Evolutionary conservation across 441 rosid species (phyloP).

Genomic region (Bocquillonia castaneifolia): DNA sequence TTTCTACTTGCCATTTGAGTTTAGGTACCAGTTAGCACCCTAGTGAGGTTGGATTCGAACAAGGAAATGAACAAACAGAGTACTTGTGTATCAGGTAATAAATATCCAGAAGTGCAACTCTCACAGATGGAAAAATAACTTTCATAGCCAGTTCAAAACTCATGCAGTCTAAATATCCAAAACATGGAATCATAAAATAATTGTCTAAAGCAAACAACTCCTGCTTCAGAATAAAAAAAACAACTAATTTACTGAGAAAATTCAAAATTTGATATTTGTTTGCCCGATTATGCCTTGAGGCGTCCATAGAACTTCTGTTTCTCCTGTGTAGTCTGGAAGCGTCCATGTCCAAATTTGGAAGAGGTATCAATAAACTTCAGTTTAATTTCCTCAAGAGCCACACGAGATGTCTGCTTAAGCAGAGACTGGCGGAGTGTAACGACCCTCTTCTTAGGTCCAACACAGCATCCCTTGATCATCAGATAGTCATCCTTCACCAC

Average conservation of each 20-base stretch:
- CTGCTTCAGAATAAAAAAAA: neutral
- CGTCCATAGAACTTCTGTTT: conserved; percentile 57
- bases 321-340: conserved; percentile 73
- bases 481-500: conserved; percentile 71
- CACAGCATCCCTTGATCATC: conserved; percentile 89
- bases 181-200: neutral
- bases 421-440: conserved; percentile 76
- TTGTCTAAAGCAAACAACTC: neutral
- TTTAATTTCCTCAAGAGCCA: conserved; percentile 67
- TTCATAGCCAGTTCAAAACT: neutral
- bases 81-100: too few species aligned
- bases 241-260: conserved; percentile 11
- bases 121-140: too few species aligned
- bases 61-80: too few species aligned
- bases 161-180: neutral
- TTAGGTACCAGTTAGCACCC: too few species aligned
- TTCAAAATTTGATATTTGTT: conserved; percentile 9
- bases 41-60: too few species aligned
- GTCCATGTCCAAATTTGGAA: conserved; percentile 78
- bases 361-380: conserved; percentile 84
- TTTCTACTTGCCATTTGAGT: too few species aligned
- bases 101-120: too few species aligned
- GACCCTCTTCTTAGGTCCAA: conserved; percentile 91
- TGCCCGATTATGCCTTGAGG: conserved; percentile 36
- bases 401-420: conserved; percentile 70